Conservation (phyloP, 2,329 filamentous ascomycete species). For the Colletotrichum sp. region DNA sequence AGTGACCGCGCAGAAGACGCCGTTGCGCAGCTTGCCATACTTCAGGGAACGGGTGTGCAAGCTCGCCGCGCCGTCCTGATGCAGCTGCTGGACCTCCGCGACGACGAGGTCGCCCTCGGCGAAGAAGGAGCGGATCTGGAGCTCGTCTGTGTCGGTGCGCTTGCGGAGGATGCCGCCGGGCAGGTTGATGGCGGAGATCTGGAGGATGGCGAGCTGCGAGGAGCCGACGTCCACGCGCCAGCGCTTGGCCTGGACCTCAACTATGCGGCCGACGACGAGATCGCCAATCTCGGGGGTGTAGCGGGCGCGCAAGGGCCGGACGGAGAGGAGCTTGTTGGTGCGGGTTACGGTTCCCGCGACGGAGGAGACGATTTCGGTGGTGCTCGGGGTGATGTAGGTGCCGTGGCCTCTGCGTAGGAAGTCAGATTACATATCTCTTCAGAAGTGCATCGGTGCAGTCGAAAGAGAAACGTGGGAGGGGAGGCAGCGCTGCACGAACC, state of each 20-base stretch:
- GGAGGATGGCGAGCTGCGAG: constrained; percentile 82
- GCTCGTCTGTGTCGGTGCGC: constrained; percentile 92
- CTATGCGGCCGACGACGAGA: constrained; percentile 89
- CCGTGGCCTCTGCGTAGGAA: constrained; percentile 76
- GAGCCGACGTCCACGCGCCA: constrained; percentile 97
- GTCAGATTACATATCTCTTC: background rate
- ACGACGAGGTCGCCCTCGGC: constrained; percentile 92
- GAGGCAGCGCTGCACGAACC: constrained; percentile 45
- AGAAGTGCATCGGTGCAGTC: background rate
- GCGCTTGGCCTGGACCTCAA: constrained; percentile 89
- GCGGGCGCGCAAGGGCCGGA: constrained; percentile 86
- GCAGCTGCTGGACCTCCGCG: constrained; percentile 91
- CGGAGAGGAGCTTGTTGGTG: constrained; percentile 95
- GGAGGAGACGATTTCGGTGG: constrained; percentile 80
- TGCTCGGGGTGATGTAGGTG: constrained; percentile 73
- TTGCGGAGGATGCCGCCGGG: constrained; percentile 92
- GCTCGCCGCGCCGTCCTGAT: constrained; percentile 83
- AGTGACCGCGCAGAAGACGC: constrained; percentile 82
- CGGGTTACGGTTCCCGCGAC: constrained; percentile 89
- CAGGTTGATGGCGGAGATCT: constrained; percentile 89
- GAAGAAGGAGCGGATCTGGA: constrained; percentile 98
- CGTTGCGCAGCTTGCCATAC: constrained; percentile 95
- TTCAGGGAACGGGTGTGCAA: constrained; percentile 90
- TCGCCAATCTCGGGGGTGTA: constrained; percentile 98
- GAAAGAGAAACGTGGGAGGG: background rate